Evolutionary conservation across 1,139 yeast genomes (phyloP).

Genomic region (Citeromyces siamensis): DNA sequence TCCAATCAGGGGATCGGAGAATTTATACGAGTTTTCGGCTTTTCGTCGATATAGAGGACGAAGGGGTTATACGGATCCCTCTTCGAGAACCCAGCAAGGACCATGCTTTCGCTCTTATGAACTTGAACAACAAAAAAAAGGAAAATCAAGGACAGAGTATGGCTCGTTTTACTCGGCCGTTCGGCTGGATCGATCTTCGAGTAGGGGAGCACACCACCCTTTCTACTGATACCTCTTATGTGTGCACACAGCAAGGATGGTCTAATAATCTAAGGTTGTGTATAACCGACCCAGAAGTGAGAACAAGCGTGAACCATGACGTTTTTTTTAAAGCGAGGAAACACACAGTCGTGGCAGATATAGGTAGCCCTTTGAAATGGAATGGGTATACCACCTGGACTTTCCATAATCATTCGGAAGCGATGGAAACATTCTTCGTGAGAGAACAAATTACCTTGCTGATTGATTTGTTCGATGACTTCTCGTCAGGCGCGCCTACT

Average conservation of each 20-base stretch:
- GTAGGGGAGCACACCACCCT: constrained; percentile 41
- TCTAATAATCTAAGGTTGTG: constrained; percentile 34
- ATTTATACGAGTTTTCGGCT: constrained; percentile 43
- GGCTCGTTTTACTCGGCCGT: constrained; percentile 31
- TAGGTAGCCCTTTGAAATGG: constrained; percentile 72
- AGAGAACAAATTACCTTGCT: constrained; percentile 72
- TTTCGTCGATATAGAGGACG: constrained; percentile 45
- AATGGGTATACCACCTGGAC: constrained; percentile 66
- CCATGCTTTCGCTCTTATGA: constrained; percentile 6
- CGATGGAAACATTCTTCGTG: constrained; percentile 51
- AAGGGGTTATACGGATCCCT: constrained; percentile 64
- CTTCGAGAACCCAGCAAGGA: constrained; percentile 80
- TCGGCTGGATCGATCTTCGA: constrained; percentile 86
- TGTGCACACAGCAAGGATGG: constrained; percentile 48
- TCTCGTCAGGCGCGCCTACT: constrained; percentile 58
- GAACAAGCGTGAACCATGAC: constrained; percentile 86
- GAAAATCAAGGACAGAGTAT: background rate
- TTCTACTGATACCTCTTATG: constrained; percentile 33
- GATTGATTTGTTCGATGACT: constrained; percentile 69
- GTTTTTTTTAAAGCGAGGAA: constrained; percentile 51
- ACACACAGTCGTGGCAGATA: constrained; percentile 41
- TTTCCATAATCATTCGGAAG: constrained; percentile 38
- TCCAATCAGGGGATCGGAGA: constrained; percentile 38
- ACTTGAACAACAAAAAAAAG: background rate
- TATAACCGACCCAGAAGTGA: constrained; percentile 48